Evolutionary conservation across 179 eudicot species (phyloP).

Genomic region (Corrigiola litoralis): DNA sequence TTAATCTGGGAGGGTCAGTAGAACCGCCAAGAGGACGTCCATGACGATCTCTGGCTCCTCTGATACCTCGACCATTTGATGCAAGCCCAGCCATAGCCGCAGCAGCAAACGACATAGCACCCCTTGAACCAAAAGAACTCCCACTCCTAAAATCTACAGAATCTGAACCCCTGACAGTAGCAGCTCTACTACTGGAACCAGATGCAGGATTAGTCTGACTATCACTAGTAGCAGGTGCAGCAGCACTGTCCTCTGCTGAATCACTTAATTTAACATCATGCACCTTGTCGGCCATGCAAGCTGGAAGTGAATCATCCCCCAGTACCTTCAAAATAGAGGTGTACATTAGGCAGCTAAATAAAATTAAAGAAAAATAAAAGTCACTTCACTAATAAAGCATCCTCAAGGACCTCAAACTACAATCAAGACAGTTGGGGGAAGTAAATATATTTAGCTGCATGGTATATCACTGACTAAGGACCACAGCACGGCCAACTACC

Average conservation of each 20-base stretch:
- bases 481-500: neutral
- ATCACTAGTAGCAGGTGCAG: slow-evolving; percentile 54
- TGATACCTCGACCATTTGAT: slow-evolving; percentile 74
- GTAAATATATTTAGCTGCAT: neutral
- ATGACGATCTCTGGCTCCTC: slow-evolving; percentile 67
- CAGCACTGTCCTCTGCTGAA: slow-evolving; percentile 54
- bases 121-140: slow-evolving; percentile 73
- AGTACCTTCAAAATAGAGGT: slow-evolving; percentile 46
- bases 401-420: neutral
- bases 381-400: neutral
- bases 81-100: slow-evolving; percentile 99
- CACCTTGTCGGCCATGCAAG: slow-evolving; percentile 69
- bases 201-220: slow-evolving; percentile 54
- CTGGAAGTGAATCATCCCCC: slow-evolving; percentile 59
- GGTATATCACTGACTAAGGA: neutral
- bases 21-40: slow-evolving; percentile 68
- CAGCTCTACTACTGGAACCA: slow-evolving; percentile 71
- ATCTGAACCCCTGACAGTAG: slow-evolving; percentile 48
- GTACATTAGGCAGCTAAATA: slow-evolving; percentile 3
- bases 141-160: slow-evolving; percentile 63
- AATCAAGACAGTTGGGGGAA: neutral
- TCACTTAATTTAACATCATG: slow-evolving; percentile 87
- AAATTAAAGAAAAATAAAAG: neutral
- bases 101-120: slow-evolving; percentile 99
- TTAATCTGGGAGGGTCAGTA: slow-evolving; percentile 57